phyloP scores from a whole-genome alignment of 495 filamentous ascomycete genomes.

The Echria macrotheca region DNA sequence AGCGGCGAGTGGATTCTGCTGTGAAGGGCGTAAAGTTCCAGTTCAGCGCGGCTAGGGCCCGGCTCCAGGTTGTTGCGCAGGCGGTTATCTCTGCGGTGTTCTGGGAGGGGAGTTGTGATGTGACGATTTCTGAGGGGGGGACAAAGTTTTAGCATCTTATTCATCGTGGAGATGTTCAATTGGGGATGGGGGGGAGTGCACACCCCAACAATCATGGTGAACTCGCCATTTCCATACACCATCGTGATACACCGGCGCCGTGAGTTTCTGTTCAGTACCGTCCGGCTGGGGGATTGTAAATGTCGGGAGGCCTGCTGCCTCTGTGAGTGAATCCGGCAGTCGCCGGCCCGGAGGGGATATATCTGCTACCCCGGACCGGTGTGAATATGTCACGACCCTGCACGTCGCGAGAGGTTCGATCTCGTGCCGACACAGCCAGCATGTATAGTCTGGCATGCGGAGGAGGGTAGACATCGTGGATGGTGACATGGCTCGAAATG shows the following conservation, averaged over 20 bases:
- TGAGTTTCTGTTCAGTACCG: background rate
- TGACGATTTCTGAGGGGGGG: no score
- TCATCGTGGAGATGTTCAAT: no score
- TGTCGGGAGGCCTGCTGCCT: background rate
- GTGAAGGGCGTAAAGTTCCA: constrained; percentile 8
- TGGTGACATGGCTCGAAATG: background rate
- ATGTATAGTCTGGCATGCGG: background rate
- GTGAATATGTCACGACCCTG: constrained; percentile 7
- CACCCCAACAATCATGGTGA: constrained; percentile 21
- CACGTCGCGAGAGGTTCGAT: constrained; percentile 6
- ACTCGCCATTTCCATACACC: constrained; percentile 16
- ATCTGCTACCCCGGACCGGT: background rate
- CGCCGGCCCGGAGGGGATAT: constrained; percentile 4
- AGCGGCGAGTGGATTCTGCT: background rate
- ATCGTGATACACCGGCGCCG: background rate
- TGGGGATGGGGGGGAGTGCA: constrained; percentile 5
- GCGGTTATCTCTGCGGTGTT: background rate
- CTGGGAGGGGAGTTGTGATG: background rate
- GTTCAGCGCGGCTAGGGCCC: constrained; percentile 15
- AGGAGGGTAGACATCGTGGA: no score
- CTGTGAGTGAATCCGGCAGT: background rate
- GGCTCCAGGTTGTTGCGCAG: constrained; percentile 10
- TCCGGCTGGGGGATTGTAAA: constrained; percentile 1
- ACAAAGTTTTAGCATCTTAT: no score
- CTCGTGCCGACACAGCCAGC: constrained; percentile 18